Conservation (phyloP, 768 basidiomycete species). For the Mycena crocata region DNA sequence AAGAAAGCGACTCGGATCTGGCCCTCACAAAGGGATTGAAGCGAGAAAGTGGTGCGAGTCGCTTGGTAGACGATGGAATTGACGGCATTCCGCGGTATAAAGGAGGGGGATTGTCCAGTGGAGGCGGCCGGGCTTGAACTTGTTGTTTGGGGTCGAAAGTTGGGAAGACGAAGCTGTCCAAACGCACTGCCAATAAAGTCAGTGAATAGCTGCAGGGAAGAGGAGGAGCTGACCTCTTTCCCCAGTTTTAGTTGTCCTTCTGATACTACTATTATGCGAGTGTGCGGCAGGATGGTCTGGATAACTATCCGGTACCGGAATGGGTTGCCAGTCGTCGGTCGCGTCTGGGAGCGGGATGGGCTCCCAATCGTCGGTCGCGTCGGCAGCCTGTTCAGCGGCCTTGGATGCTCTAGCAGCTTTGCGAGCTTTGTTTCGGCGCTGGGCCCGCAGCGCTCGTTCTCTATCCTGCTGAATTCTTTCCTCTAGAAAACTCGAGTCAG, state of each 20-base stretch:
- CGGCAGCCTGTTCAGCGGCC: not conserved
- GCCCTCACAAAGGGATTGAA: slow-evolving; percentile 41
- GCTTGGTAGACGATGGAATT: slow-evolving; percentile 18
- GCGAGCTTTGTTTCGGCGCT: slow-evolving; percentile 29
- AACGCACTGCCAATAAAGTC: slow-evolving; percentile 12
- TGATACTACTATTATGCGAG: too few relatives aligned
- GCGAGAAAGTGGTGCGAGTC: slow-evolving; percentile 39
- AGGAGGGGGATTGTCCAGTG: not conserved
- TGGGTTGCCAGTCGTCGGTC: slow-evolving; percentile 3
- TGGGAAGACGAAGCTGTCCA: slow-evolving; percentile 16
- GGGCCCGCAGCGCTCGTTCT: slow-evolving; percentile 26
- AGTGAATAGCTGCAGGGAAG: not conserved
- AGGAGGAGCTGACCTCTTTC: slow-evolving; percentile 9
- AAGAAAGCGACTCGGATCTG: slow-evolving; percentile 44
- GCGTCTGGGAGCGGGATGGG: too few relatives aligned
- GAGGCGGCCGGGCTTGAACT: not conserved
- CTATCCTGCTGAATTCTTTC: slow-evolving; percentile 31
- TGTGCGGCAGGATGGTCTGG: not conserved
- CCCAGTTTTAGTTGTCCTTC: not conserved
- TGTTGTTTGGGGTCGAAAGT: not conserved
- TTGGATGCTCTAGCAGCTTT: slow-evolving; percentile 8
- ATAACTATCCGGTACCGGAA: not conserved
- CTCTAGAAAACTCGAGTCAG: slow-evolving; percentile 16
- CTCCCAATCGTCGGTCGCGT: not conserved
- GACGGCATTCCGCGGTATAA: not conserved